Percentiles rank a stretch among this genome's conserved stretches.
Conservation (phyloP, 208 protist genomes). For the Trichomonas vaginalis region DNA sequence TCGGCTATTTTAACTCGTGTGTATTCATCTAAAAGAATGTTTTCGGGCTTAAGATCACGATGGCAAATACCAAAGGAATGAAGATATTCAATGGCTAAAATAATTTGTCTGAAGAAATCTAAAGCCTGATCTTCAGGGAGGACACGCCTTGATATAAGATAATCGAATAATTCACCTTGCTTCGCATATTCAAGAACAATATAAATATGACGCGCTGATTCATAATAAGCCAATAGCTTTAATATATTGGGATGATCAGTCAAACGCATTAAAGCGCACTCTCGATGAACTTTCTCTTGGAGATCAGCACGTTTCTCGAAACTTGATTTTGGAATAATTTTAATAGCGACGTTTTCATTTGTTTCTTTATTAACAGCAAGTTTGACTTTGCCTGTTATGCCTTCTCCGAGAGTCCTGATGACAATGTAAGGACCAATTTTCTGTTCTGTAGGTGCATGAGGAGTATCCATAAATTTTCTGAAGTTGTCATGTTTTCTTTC, state of each 20-base stretch:
- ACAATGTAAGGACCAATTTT: not conserved
- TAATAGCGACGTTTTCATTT: not conserved
- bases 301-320: not conserved
- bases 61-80: conserved; percentile 17
- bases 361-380: not conserved
- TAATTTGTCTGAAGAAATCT: conserved; percentile 48
- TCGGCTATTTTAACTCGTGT: conserved; percentile 19
- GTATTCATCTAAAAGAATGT: conserved; percentile 22
- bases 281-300: not conserved
- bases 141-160: conserved; percentile 82
- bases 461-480: not conserved
- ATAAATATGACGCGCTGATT: not conserved
- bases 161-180: conserved; percentile 94
- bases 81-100: not conserved
- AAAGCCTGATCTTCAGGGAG: conserved; percentile 60
- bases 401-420: not conserved
- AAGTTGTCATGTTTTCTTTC: not conserved
- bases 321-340: not conserved
- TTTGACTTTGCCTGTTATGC: not conserved
- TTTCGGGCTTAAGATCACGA: conserved; percentile 26
- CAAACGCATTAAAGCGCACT: not conserved
- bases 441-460: not conserved
- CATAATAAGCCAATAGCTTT: not conserved
- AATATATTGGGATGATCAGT: not conserved
- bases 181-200: conserved; percentile 70